These are phyloP conservation scores for Hsuehochloa calcarea DNA, from an alignment of 176 grass and related monocot genomes.

Conservation along the genomic window DNA sequence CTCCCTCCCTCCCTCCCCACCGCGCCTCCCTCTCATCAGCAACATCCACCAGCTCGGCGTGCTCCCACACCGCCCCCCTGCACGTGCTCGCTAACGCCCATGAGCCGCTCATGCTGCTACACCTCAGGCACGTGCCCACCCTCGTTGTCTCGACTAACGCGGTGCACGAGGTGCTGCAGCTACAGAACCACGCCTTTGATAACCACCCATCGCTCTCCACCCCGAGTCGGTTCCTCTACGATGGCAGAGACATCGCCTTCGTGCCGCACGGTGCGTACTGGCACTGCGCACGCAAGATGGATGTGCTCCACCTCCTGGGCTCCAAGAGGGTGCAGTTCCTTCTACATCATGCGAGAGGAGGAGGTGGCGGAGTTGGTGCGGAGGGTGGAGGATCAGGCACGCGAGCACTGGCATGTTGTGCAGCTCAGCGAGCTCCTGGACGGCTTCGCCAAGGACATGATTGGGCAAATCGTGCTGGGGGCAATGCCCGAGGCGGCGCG, in stretches of 20 bases:
- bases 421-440: neutral
- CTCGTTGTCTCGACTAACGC: neutral
- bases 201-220: neutral
- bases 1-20: too few species aligned
- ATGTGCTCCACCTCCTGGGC: neutral
- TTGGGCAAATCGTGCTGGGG: neutral
- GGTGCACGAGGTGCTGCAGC: neutral
- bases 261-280: conserved; percentile 3
- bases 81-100: too few species aligned
- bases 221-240: neutral
- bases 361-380: neutral
- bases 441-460: neutral
- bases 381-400: neutral
- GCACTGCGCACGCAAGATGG: neutral
- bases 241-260: conserved; percentile 6
- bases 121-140: neutral
- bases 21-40: too few species aligned
- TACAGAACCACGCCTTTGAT: conserved; percentile 1
- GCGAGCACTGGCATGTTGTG: neutral
- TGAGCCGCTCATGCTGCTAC: too few species aligned
- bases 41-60: too few species aligned
- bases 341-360: neutral
- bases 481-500: neutral
- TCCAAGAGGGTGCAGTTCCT: neutral
- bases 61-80: too few species aligned